These are phyloP conservation scores for Ploettnerulaceae sp. DNA, from an alignment of 2,329 filamentous ascomycete genomes.

Conservation along the genomic window DNA sequence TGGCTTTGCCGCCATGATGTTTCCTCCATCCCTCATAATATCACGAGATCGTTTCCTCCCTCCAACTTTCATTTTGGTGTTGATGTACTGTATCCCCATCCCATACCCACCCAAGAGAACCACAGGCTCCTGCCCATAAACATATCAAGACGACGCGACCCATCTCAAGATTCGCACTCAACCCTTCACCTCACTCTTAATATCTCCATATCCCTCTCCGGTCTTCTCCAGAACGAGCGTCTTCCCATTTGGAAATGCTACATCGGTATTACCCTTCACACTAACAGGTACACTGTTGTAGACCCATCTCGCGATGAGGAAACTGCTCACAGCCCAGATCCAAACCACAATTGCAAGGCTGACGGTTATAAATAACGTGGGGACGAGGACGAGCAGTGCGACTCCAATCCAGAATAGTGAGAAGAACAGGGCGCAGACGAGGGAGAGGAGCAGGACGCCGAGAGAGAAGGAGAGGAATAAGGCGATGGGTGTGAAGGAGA, in stretches of 20 bases:
- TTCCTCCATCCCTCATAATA: too few relatives aligned
- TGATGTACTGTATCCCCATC: too few relatives aligned
- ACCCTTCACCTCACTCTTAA: conserved; percentile 25
- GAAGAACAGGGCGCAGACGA: conserved; percentile 59
- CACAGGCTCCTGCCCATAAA: too few relatives aligned
- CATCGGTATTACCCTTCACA: conserved; percentile 19
- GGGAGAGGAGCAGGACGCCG: conserved; percentile 56
- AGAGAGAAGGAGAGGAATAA: conserved; percentile 64
- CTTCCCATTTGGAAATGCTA: conserved; percentile 24
- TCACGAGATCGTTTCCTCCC: too few relatives aligned
- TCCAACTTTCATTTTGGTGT: too few relatives aligned
- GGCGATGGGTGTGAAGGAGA: conserved; percentile 62
- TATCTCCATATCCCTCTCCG: conserved; percentile 18
- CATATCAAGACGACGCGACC: not conserved
- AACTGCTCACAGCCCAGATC: conserved; percentile 60
- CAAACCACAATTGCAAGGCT: conserved; percentile 60
- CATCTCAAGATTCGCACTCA: not conserved
- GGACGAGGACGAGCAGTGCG: conserved; percentile 62
- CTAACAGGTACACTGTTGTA: conserved; percentile 36
- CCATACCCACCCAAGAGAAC: too few relatives aligned
- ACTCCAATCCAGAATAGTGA: conserved; percentile 63
- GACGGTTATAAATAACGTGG: conserved; percentile 62
- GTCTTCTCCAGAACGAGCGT: conserved; percentile 23
- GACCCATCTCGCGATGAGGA: conserved; percentile 44
- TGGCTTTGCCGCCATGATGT: too few relatives aligned